phyloP scores from a whole-genome alignment of 148 eudicot genomes.

The Dysphania ambrosioides region DNA sequence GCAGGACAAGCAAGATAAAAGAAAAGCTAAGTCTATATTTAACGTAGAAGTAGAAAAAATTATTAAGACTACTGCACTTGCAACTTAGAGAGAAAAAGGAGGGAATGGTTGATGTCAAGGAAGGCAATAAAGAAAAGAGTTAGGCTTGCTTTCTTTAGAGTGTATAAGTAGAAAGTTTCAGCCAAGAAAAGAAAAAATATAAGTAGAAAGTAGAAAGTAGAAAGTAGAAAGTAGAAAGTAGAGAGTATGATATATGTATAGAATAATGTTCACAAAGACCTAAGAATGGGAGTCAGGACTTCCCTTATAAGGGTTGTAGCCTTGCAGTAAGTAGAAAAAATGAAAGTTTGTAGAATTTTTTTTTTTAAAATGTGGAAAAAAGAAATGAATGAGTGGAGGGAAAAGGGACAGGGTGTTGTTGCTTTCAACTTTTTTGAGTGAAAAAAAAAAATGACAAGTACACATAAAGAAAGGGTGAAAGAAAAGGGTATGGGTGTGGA shows the following conservation, averaged over 20 bases:
- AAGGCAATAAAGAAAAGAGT: slow-evolving; percentile 9
- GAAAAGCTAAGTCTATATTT: slow-evolving; percentile 16
- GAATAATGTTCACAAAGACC: slow-evolving; percentile 28
- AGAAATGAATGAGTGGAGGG: slow-evolving; percentile 28
- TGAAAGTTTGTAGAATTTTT: slow-evolving; percentile 19
- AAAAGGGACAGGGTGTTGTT: slow-evolving; percentile 40
- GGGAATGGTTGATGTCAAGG: not conserved
- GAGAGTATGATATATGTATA: slow-evolving; percentile 1
- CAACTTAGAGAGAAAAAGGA: slow-evolving; percentile 4
- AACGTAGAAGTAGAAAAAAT: slow-evolving; percentile 9
- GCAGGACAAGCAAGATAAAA: slow-evolving; percentile 17
- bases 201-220: slow-evolving; percentile 17
- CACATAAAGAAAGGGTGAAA: slow-evolving; percentile 20
- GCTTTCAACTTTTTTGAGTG: slow-evolving; percentile 38
- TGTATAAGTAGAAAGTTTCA: slow-evolving; percentile 18
- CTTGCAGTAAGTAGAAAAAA: slow-evolving; percentile 28
- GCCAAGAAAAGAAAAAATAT: not conserved
- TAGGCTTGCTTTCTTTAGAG: not conserved
- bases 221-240: slow-evolving; percentile 10
- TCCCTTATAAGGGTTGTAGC: slow-evolving; percentile 31
- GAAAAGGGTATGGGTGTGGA: slow-evolving; percentile 5
- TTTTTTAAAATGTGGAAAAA: too few relatives aligned
- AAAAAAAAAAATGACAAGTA: slow-evolving; percentile 27
- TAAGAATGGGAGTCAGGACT: slow-evolving; percentile 13
- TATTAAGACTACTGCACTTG: slow-evolving; percentile 11